phyloP scores from a whole-genome alignment of 305 asterid species.

The Andrographis paniculata region DNA sequence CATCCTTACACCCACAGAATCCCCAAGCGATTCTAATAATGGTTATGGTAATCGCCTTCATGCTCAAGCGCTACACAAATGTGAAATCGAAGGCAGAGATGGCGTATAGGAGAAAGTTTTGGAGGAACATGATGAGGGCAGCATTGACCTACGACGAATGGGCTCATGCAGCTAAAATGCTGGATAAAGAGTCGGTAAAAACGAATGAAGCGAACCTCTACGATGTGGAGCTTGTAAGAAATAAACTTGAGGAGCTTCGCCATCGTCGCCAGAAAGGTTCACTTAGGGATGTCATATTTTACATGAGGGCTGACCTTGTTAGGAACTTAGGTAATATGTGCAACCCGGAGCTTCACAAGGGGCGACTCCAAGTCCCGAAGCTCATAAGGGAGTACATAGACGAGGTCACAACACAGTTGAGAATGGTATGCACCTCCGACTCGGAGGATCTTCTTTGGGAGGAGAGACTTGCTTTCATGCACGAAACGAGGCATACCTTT shows the following conservation, averaged over 20 bases:
- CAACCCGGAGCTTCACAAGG: conserved; percentile 89
- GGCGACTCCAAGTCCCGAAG: conserved; percentile 76
- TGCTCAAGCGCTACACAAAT: conserved; percentile 65
- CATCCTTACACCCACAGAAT: conserved; percentile 83
- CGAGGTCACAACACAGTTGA: conserved; percentile 78
- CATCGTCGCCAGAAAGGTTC: conserved; percentile 86
- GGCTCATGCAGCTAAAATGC: conserved; percentile 94
- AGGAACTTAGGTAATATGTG: conserved; percentile 94
- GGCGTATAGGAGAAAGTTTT: conserved; percentile 87
- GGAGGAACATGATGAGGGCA: conserved; percentile 90
- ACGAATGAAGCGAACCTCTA: conserved; percentile 67
- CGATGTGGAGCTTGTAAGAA: conserved; percentile 80
- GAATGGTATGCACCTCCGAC: conserved; percentile 84
- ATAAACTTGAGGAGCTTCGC: conserved; percentile 74
- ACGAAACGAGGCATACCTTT: conserved; percentile 88
- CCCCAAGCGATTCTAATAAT: conserved; percentile 84
- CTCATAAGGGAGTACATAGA: conserved; percentile 86
- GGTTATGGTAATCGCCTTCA: conserved; percentile 67
- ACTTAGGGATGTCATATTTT: conserved; percentile 72
- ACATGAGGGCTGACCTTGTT: conserved; percentile 86
- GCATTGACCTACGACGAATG: conserved; percentile 89
- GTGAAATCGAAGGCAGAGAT: conserved; percentile 72
- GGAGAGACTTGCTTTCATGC: conserved; percentile 92
- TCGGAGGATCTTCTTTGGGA: conserved; percentile 81
- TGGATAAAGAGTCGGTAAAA: conserved; percentile 62